Base-by-base conservation (phyloP, 495 filamentous ascomycete species). In the Hyaloscypha bicolor region DNA sequence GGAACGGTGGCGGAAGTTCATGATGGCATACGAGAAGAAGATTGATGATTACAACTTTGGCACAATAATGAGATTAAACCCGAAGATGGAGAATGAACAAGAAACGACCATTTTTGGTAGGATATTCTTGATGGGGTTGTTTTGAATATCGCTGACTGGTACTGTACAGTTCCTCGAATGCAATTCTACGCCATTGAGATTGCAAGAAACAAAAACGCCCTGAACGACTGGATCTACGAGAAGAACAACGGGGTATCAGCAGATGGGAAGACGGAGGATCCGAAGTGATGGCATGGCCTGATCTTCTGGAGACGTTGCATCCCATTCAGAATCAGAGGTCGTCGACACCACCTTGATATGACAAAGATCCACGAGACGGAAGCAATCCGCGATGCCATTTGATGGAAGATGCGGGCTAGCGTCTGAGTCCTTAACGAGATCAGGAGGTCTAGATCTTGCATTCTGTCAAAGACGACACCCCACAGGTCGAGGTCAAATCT, bases 101-200 rank as follows among this genome's bases (percentile, higher is more conserved):
- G 85, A 96, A 55, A 93, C 88, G 67, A 97, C 94, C 3, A 97
- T 99, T 60, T 98, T 99, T 76, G 91, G 90, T 92, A 73, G 42
- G 80, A 69, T 30, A 48, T 57, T 16, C 9, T 37, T 32, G 12
- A 16, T 53, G 25, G 48, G 19, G 6, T 4, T 29, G 12, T n/a
- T 32, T 53, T 29, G 29, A 21, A 9, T 29, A 62, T 30, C 60
- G 53, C 57, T 77, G 45, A 76, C 71, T 55, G 4, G 62, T 16
- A 3, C 30, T 9, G 62, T 16, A 3, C 30, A 90, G 88, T 87
- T 30, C 89, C 90, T 71, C 86, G 95, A 63, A 99, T 99, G 95
- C 95, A 99, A 76, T 99, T 99, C 75, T 99, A 99, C 74, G 95
- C 95, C 37, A 79, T 98, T 74, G 95, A 99, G 79, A 97, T 99